Evolutionary conservation across 352 stramenopile species (phyloP), one percentile per base, ranked within the genome.

Genomic region (Pythium myriotylum): DNA sequence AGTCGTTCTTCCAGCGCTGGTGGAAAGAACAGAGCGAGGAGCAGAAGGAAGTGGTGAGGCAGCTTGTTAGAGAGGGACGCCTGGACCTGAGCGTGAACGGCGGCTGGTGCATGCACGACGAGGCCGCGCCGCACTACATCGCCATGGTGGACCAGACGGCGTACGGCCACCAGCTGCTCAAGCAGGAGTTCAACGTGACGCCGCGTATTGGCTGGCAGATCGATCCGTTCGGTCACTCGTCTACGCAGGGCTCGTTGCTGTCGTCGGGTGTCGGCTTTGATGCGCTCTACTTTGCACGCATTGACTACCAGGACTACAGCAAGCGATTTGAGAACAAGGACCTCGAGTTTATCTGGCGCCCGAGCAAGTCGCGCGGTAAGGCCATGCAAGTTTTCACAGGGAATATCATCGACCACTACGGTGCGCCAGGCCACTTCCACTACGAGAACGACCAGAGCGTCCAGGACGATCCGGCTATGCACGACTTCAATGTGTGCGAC

Each of bases 61-160:
- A 88, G 42, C 79, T 99, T 7, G 93, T 99, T 12, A 74, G 83
- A 20, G 86, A 97, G 35, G 84, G 93, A 0, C 93, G 96, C 16
- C 79, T 99, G 6, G 87, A 95, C 52, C 96, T 99, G 4, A 89
- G 70, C 58, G 89, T 97, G 58, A 98, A 99, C 61, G 97, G 96
- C 35, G 97, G 96, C 42, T 99, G 97, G 97, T 97, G 86, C 73
- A 99, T 99, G 97, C 96, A 99, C 64, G 97, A 99, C 72, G 97
- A 99, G 68, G 97, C 97, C 4, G 86, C 89, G 14, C 83, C 96
- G 40, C 94, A 98, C 77, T 99, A 97, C 69, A 94, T 97, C 27
- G 96, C 91, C 22, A 99, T 99, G 95, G 88, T 99, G 59, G 97
- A 99, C 81, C 95, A 99, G 72, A 99, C 96, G 4, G 97, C 96